Evolutionary conservation across 192 early-diverging fungal genomes (phyloP), one percentile per base, ranked within the genome.

Genomic region (Helicostylum pulchrum): DNA sequence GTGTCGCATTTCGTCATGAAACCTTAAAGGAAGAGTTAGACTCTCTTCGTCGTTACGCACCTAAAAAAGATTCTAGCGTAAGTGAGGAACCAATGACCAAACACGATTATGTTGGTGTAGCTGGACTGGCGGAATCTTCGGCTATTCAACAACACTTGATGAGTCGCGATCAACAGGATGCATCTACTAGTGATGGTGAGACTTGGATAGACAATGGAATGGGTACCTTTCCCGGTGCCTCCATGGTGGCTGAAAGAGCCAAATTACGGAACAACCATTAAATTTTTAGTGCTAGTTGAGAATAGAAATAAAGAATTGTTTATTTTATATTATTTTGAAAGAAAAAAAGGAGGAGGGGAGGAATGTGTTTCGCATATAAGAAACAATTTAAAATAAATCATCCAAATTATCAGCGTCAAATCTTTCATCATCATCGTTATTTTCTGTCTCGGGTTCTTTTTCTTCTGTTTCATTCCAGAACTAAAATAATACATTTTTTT

Each of bases 21-120:
- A 96, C 94, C 0, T 70, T 98, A 1, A 83, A 82, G 71, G 92
- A 95, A 67, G 96, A 98, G 73, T 79, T 79, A 4, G 49, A 72
- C 15, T 77, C 80, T 60, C 42, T 83, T 1, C 53, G 61, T 46
- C 64, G 74, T 4, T 83, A 80, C 57, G 66, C 57, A 7, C 36
- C 53, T 9, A 68, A 59, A 7, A 20, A 42, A 23, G 43, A 45
- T 1, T 48, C 45, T 0, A 36, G 43, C 0, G 36, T 21, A 10
- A 30, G 26, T n/a, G 23, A 14, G 0, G 59, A 61, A 53, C 34
- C 19, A 3, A 12, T 39, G 7, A 62, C 39, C 6, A 12, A 54
- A 30, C 70, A 66, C n/a, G 60, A 67, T 20, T 64, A 46, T n/a
- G 61, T 62, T 12, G 65, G 59, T 23, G 12, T 57, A 4, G 52